These are phyloP conservation scores for Saturnispora sanitii DNA, from an alignment of 805 yeast genomes.

Conservation along the genomic window DNA sequence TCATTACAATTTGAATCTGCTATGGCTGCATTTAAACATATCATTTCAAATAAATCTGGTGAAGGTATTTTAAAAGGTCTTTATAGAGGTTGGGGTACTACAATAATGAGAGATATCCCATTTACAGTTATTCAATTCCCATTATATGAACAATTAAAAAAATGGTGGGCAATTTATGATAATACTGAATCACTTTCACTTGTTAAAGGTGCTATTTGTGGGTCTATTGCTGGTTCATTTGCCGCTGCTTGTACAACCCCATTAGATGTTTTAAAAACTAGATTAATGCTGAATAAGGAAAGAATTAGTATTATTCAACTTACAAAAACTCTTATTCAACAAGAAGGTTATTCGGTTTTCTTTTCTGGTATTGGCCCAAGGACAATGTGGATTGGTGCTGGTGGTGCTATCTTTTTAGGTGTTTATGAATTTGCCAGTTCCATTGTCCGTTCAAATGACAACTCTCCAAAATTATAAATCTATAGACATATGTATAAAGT, in stretches of 20 bases:
- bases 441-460: constrained; percentile 7
- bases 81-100: constrained; percentile 88
- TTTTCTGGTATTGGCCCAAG: constrained; percentile 88
- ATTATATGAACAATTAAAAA: constrained; percentile 74
- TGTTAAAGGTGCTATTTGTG: constrained; percentile 74
- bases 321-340: constrained; percentile 43
- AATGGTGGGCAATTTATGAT: constrained; percentile 38
- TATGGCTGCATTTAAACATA: constrained; percentile 51
- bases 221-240: constrained; percentile 71
- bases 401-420: constrained; percentile 96
- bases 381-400: constrained; percentile 95
- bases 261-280: constrained; percentile 66
- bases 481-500: background rate
- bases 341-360: constrained; percentile 70
- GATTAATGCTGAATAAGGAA: constrained; percentile 67
- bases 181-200: constrained; percentile 41
- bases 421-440: constrained; percentile 66
- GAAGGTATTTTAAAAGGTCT: constrained; percentile 73
- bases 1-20: constrained; percentile 52
- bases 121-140: constrained; percentile 96
- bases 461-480: background rate
- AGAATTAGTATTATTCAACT: constrained; percentile 38
- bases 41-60: constrained; percentile 56
- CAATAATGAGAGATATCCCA: constrained; percentile 92
- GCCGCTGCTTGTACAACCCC: constrained; percentile 82